These are phyloP conservation scores for Cordyceps cicadae DNA, from an alignment of 2,329 filamentous ascomycete species.

Conservation along the genomic window DNA sequence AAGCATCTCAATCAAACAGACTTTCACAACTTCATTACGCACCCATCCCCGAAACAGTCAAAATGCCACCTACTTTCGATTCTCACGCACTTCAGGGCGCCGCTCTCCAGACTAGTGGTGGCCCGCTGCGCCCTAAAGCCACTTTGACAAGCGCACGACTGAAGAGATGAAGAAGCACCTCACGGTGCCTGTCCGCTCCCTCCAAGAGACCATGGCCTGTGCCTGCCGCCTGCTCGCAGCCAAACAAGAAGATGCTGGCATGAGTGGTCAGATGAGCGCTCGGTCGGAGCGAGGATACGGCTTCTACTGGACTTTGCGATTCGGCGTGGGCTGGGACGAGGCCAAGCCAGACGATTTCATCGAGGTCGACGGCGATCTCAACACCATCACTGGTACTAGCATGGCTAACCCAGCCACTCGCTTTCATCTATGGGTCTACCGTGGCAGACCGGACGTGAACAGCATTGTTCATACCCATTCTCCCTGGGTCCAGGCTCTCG, in stretches of 20 bases:
- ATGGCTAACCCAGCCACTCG: conserved; percentile 10
- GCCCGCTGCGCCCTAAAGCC: conserved; percentile 6
- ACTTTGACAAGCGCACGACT: conserved; percentile 8
- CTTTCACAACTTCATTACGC: background rate
- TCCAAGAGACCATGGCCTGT: conserved; percentile 8
- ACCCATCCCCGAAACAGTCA: background rate
- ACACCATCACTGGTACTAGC: background rate
- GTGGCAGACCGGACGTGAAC: background rate
- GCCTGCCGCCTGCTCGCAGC: conserved; percentile 4
- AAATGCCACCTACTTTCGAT: background rate
- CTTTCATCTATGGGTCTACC: conserved; percentile 11
- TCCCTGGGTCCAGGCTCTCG: conserved; percentile 6
- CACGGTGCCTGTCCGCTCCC: background rate
- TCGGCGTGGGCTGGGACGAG: conserved; percentile 10
- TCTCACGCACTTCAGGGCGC: background rate
- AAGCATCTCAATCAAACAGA: background rate
- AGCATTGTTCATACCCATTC: conserved; percentile 9
- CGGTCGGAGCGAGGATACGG: conserved; percentile 5
- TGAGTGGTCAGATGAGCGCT: conserved; percentile 5
- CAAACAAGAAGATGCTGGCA: conserved; percentile 9
- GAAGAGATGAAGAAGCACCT: conserved; percentile 10
- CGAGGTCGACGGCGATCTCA: conserved; percentile 10
- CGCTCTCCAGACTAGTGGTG: background rate
- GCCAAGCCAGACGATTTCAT: conserved; percentile 9
- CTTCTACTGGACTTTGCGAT: conserved; percentile 11